A percentile compares a stretch with the other conserved stretches of the same genome.
Evolutionary conservation across 2,329 filamentous ascomycete genomes (phyloP).

Genomic region (Colletotrichum sp.): DNA sequence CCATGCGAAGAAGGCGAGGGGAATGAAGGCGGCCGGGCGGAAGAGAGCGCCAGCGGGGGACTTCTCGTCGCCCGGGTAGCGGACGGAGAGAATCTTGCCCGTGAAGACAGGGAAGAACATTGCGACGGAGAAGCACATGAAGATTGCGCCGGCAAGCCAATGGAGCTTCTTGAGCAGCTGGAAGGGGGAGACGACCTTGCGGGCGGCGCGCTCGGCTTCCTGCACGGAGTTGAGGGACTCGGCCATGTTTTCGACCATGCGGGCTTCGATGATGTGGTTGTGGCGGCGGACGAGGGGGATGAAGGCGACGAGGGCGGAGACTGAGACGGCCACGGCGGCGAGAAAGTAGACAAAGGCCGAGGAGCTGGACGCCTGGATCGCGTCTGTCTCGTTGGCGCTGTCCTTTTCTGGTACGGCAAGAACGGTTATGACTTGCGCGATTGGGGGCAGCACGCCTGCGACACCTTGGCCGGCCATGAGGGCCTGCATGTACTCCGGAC

Average conservation of each 20-base stretch:
- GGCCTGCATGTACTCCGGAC: conserved; percentile 89
- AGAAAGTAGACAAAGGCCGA: conserved; percentile 92
- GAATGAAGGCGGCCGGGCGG: conserved; percentile 81
- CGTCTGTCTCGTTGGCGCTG: conserved; percentile 21
- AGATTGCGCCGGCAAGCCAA: conserved; percentile 79
- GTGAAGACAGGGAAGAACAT: conserved; percentile 98
- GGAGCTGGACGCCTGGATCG: conserved; percentile 50
- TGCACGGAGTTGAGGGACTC: conserved; percentile 56
- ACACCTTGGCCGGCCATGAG: conserved; percentile 96
- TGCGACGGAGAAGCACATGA: conserved; percentile 80
- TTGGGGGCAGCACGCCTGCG: conserved; percentile 86
- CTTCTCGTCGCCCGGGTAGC: conserved; percentile 23
- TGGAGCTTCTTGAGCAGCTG: conserved; percentile 78
- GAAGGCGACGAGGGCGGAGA: conserved; percentile 74
- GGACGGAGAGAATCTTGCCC: conserved; percentile 59
- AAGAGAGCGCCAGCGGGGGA: conserved; percentile 56
- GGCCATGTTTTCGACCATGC: conserved; percentile 53
- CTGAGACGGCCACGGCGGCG: conserved; percentile 80
- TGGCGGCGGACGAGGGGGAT: conserved; percentile 72
- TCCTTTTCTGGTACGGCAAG: conserved; percentile 60
- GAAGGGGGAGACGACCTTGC: conserved; percentile 59
- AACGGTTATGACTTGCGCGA: conserved; percentile 87
- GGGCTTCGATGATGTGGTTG: conserved; percentile 55
- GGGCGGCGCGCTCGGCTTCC: conserved; percentile 56
- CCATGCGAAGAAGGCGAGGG: conserved; percentile 91